Evolutionary conservation across 805 yeast species (phyloP), one percentile per base, ranked within the genome.

Genomic region (Candida vaughaniae): DNA sequence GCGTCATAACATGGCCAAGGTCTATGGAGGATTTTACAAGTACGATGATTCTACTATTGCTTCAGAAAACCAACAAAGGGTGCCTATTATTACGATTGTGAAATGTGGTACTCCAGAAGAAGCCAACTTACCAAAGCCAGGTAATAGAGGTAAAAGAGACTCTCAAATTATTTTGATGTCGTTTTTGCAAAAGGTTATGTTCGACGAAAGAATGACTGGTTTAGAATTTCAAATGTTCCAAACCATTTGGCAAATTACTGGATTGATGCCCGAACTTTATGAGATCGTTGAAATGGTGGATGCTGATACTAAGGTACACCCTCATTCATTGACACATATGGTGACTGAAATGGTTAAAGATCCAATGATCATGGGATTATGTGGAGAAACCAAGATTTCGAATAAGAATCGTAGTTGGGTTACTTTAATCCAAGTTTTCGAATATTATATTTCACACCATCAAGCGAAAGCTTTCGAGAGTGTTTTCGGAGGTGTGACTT

Each of bases 1-100:
- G 65, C 82, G 99, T 58, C 99, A 93, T 56, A 93, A 93, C 58
- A 89, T 90, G 96, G 97, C 99, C 19, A 91, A 90, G 62, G 89
- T 91, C 2, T 91, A 88, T 55, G 82, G 96, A 9, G 99, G 99
- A 0, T 93, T 86, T 58, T 93, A 93, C 66, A 82, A 82, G 48
- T 93, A 90, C 56, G 80, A 86, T 51, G 85, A 85, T 46, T 53
- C 63, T 3, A 85, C 91, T 1, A 80, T 89, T 29, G 86, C 91
- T 2, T 64, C 66, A 1, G 90, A 85, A 43, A 84, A 84, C 49
- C 98, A 91, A 62, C 90, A 85, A 56, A 74, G 88, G 46, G 85
- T 85, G 16, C 96, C 96, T 1, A 69, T 89, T 47, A 56, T 90
- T 16, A 67, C 82, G 20, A 69, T 90, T 50, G 95, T 86, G 20